Percentiles rank a stretch among this genome's conserved stretches.
Conservation (phyloP, 176 grass and related monocot species). For the Carex littledalei region DNA sequence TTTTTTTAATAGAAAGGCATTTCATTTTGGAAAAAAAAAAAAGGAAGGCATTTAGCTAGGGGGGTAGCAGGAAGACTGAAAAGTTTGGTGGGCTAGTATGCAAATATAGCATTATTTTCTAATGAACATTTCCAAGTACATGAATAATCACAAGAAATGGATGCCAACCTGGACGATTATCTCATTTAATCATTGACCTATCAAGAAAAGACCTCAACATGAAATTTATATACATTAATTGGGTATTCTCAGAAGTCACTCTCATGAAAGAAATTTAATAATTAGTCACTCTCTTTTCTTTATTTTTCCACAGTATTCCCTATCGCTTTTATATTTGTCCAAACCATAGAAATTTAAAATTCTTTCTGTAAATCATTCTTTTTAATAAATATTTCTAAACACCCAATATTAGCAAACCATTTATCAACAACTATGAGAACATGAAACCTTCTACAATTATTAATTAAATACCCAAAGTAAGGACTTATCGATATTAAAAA, state of each 20-base stretch:
- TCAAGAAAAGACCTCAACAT: constrained; percentile 1
- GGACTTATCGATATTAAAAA: background rate
- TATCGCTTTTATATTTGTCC: background rate
- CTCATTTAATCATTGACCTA: constrained; percentile 24
- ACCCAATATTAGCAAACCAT: background rate
- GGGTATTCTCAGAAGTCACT: constrained; percentile 9
- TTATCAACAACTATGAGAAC: background rate
- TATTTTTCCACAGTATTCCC: background rate
- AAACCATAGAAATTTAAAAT: background rate
- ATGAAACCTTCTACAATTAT: background rate
- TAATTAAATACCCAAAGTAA: background rate
- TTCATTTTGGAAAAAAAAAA: background rate
- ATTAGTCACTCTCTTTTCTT: background rate
- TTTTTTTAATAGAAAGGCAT: background rate
- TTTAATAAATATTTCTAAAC: background rate
- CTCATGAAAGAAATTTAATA: background rate
- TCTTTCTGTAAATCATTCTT: background rate
- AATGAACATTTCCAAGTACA: background rate
- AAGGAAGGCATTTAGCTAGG: too few species aligned
- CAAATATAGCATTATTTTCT: background rate
- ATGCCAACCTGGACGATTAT: constrained; percentile 11
- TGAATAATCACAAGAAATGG: background rate
- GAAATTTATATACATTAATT: background rate
- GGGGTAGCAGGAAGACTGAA: too few species aligned
- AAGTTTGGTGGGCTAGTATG: background rate